Percentiles rank a stretch among this genome's conserved stretches.
Evolutionary conservation across 163 green algal genomes (phyloP).

Genomic region (Chlorella variabilis): DNA sequence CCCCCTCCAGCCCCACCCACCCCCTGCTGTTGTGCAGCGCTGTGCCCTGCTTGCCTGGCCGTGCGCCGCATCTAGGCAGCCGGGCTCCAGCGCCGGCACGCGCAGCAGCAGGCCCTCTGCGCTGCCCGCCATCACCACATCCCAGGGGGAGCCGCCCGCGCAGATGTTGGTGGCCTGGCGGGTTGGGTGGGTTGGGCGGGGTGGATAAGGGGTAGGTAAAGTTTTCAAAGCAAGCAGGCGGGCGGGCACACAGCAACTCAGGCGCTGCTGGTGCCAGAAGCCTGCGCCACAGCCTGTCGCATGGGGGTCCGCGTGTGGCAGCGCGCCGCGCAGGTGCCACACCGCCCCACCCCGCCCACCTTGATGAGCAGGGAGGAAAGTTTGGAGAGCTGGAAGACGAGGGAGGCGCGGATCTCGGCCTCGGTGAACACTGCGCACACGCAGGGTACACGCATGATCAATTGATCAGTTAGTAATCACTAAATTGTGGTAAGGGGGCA

Average conservation of each 20-base stretch:
- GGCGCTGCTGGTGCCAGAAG: too few relatives aligned
- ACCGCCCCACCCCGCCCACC: slow-evolving; percentile 3
- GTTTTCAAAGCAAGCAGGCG: too few relatives aligned
- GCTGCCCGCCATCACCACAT: slow-evolving; percentile 85
- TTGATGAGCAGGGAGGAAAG: slow-evolving; percentile 67
- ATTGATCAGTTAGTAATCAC: too few relatives aligned
- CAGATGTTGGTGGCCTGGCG: slow-evolving; percentile 12
- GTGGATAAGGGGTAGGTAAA: background rate
- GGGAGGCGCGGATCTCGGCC: slow-evolving; percentile 85
- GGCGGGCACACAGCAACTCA: too few relatives aligned
- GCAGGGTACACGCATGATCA: too few relatives aligned
- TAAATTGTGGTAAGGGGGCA: too few relatives aligned
- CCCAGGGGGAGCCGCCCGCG: slow-evolving; percentile 67
- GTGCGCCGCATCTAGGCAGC: slow-evolving; percentile 18
- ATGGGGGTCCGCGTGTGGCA: too few relatives aligned
- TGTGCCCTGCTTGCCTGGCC: slow-evolving; percentile 32
- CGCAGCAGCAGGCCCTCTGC: slow-evolving; percentile 51
- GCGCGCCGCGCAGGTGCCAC: too few relatives aligned
- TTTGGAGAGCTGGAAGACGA: slow-evolving; percentile 96
- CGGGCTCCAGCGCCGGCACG: slow-evolving; percentile 57
- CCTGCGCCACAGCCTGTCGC: background rate
- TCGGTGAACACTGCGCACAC: slow-evolving; percentile 75
- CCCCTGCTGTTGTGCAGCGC: too few relatives aligned
- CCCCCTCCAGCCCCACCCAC: too few relatives aligned
- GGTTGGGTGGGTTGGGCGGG: too few relatives aligned